These are phyloP conservation scores for Tolypocladium capitatum DNA, from an alignment of 2,329 filamentous ascomycete genomes.

Conservation along the genomic window DNA sequence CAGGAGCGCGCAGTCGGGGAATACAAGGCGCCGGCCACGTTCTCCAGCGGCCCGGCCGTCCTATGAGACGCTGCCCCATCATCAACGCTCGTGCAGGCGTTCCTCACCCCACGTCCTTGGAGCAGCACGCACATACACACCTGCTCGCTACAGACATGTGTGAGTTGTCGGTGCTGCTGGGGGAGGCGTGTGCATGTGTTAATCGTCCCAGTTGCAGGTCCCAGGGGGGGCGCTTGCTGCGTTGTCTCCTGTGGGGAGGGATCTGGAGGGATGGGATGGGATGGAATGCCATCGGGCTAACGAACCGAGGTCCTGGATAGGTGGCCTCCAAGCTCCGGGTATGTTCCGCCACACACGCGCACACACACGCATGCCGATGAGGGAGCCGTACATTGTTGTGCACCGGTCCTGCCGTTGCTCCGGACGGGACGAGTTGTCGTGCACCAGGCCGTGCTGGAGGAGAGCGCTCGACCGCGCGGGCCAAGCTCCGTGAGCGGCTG, in stretches of 20 bases:
- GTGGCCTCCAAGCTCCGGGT: background rate
- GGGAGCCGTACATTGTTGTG: background rate
- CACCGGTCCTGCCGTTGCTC: background rate
- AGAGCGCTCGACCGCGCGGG: background rate
- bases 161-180: slow-evolving; percentile 20
- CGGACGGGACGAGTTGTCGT: background rate
- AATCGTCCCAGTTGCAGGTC: background rate
- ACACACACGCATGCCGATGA: background rate
- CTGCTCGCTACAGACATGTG: slow-evolving; percentile 5
- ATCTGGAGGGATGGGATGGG: too few relatives aligned
- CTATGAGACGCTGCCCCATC: slow-evolving; percentile 31
- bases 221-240: background rate
- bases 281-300: too few relatives aligned
- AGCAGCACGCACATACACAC: background rate
- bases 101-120: background rate
- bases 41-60: slow-evolving; percentile 6
- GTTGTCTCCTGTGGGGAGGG: background rate
- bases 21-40: background rate
- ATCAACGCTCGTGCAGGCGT: slow-evolving; percentile 14
- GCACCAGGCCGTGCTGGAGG: background rate
- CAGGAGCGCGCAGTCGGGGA: background rate
- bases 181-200: slow-evolving; percentile 10
- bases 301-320: background rate
- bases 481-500: background rate
- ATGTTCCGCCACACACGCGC: background rate